Conservation (phyloP, 768 basidiomycete species). For the Terana coerulea region DNA sequence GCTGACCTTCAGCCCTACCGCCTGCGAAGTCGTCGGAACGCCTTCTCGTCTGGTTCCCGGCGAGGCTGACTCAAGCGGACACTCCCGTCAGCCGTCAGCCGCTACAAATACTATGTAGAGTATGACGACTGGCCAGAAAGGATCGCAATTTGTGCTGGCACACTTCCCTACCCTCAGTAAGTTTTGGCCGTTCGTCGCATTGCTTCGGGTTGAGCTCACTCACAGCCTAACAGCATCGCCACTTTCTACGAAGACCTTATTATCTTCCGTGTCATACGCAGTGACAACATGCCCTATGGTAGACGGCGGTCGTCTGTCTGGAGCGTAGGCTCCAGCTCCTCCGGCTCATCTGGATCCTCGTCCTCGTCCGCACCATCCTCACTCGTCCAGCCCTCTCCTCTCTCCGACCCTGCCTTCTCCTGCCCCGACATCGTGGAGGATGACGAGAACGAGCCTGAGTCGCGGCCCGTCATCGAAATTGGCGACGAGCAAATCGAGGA, state of each 20-base stretch:
- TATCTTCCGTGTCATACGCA: not conserved
- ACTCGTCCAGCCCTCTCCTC: not conserved
- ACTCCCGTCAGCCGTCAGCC: too few relatives aligned
- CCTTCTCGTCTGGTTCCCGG: too few relatives aligned
- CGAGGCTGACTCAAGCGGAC: too few relatives aligned
- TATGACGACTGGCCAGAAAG: not conserved
- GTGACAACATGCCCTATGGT: not conserved
- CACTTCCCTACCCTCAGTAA: not conserved
- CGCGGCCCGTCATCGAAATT: constrained; percentile 4
- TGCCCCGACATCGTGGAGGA: constrained; percentile 6
- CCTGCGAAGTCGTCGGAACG: too few relatives aligned
- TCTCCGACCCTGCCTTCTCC: not conserved
- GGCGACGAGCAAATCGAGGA: constrained; percentile 10
- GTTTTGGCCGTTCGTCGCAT: not conserved
- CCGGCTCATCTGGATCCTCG: not conserved
- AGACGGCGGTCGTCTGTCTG: not conserved
- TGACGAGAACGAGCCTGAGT: not conserved
- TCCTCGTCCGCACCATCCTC: not conserved
- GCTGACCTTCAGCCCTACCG: too few relatives aligned
- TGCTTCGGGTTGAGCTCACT: not conserved
- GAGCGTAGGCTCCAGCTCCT: not conserved
- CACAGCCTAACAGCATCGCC: not conserved
- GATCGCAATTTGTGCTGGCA: not conserved
- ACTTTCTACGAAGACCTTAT: not conserved
- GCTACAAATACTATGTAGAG: not conserved